A percentile compares a stretch with the other conserved stretches of the same genome.
phyloP scores from a whole-genome alignment of 2,329 filamentous ascomycete species.

The Nothomitra cinnamomea region DNA sequence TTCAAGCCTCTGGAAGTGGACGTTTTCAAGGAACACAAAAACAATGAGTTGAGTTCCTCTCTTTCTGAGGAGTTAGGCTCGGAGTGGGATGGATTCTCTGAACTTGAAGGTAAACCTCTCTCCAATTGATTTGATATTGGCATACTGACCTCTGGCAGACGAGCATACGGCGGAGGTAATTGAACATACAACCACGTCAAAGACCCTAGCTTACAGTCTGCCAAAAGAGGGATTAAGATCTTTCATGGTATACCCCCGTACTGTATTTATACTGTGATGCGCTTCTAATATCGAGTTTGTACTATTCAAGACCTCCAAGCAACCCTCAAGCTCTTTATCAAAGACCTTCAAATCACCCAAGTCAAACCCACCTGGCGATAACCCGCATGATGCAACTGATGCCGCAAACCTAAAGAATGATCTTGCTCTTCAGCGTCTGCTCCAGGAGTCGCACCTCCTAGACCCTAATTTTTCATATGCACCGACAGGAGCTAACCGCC shows the following conservation, averaged over 20 bases:
- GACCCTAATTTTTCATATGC: conserved; percentile 35
- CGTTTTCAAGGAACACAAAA: not conserved
- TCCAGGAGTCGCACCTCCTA: conserved; percentile 83
- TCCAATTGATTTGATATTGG: not conserved
- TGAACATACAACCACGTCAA: conserved; percentile 32
- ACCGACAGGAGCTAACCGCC: conserved; percentile 52
- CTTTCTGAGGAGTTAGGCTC: conserved; percentile 19
- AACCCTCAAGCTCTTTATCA: conserved; percentile 5
- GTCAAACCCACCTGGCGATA: conserved; percentile 19
- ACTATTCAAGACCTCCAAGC: conserved; percentile 4
- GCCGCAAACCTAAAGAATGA: conserved; percentile 68
- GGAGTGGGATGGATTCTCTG: conserved; percentile 49
- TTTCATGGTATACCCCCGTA: conserved; percentile 47
- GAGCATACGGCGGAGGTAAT: conserved; percentile 38
- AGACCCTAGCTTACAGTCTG: conserved; percentile 28
- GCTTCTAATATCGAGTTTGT: conserved; percentile 13
- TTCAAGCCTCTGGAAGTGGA: conserved; percentile 53
- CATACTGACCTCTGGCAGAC: conserved; percentile 7
- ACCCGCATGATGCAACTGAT: conserved; percentile 41
- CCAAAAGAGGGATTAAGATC: conserved; percentile 56
- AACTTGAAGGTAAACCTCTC: conserved; percentile 14
- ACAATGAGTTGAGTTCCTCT: not conserved
- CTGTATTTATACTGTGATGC: not conserved
- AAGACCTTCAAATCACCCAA: conserved; percentile 12
- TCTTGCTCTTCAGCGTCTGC: conserved; percentile 74